Base-by-base conservation (phyloP, 2,329 filamentous ascomycete genomes). In the Xylariaceae sp. region DNA sequence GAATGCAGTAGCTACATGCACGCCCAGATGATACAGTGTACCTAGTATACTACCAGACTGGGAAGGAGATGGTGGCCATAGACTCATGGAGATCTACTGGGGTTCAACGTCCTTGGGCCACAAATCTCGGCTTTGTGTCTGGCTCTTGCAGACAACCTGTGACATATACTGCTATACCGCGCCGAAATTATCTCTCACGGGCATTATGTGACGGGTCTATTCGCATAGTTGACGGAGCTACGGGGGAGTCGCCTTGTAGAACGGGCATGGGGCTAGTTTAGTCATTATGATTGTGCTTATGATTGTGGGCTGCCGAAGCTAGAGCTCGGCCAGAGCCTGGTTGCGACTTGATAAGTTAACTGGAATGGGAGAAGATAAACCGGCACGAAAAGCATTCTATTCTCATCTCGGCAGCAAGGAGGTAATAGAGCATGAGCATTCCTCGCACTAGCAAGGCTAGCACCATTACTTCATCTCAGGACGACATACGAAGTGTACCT, bases 11-110 rank as follows among this genome's bases (percentile, higher is more conserved):
- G 22, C 22, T 28, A 28, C 22, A 28, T 28, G 22, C 22, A 28
- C 22, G 22, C 22, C 22, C 22, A 28, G 22, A 28, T 28, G 7
- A 28, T 28, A 28, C 22, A 28, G 22, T 28, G 22, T 28, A 28
- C 50, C 53, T 58, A 60, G 59, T 62, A 66, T 66, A 62, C 61
- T 63, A 60, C 64, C 60, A 51, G 61, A 66, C 58, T 65, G 63
- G 64, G 63, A 66, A 66, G 63, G 64, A 66, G 64, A 61, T 58
- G 60, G 62, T 63, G 59, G 59, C 60, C 13, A 16, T 61, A 61
- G 22, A 28, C 22, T 5, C 22, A 64, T 63, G 62, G 62, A 63
- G 64, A 66, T 66, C 64, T 62, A 59, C 60, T 65, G 55, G 60
- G 59, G 63, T 50, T 49, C 44, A 49, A 45, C 57, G 58, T 62